Evolutionary conservation across 2,329 filamentous ascomycete genomes (phyloP), one percentile per base, ranked within the genome.

Genomic region (Penicillium corylophilum): DNA sequence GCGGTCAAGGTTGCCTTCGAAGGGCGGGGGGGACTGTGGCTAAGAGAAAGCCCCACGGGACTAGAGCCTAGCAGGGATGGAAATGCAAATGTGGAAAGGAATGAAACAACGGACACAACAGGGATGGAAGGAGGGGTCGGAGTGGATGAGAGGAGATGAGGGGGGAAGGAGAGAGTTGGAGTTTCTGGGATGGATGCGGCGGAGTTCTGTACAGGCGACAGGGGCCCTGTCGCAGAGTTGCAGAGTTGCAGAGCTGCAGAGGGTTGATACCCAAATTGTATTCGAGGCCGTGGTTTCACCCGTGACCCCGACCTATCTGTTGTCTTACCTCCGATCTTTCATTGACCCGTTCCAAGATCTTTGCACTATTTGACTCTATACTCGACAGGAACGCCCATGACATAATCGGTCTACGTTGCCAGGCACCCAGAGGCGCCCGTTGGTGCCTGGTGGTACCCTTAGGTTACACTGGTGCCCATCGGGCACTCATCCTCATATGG

Each of bases 1-100:
- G 51, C 49, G 51, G 51, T 61, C 53, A 59, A 56, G 50, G 16
- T 22, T 38, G 35, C 18, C 29, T 18, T 38, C 16, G 31, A 51
- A 36, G 47, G 22, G 31, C 39, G 28, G 46, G 48, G 41, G 47
- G 52, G 50, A 45, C 41, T 48, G 35, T 54, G 55, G 56, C 49
- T 49, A 44, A 44, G 38, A 48, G 44, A 52, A 48, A 33, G 46
- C 43, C 50, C 54, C 46, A 47, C 43, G 46, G 36, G 42, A 44
- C 20, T 15, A 7, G 26, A 28, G 5, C 40, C 26, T 20, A 26
- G 39, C 39, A 41, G 23, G 42, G 43, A 39, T 42, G 26, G 24
- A 31, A 31, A 54, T 54, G 42, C 33, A 41, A 49, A 48, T 50
- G 29, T 44, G 43, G 45, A 22, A 22, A 31, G 28, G 18, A 48